These are phyloP conservation scores for Aspergillus bombycis DNA, from an alignment of 2,329 filamentous ascomycete genomes.

Conservation along the genomic window DNA sequence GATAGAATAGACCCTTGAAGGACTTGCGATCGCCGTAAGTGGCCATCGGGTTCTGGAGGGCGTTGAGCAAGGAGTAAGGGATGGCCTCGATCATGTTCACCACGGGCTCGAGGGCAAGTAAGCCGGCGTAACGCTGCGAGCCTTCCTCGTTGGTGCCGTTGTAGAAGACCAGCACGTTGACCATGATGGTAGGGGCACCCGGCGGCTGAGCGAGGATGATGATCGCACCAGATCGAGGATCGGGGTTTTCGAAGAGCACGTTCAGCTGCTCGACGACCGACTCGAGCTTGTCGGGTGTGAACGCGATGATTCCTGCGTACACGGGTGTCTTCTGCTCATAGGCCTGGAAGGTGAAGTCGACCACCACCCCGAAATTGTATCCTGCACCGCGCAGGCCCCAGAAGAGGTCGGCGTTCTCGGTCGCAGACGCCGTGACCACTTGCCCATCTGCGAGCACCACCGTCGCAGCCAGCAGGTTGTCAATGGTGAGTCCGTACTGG, in stretches of 20 bases:
- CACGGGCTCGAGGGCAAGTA: conserved; percentile 44
- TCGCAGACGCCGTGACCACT: conserved; percentile 43
- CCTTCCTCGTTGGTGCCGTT: conserved; percentile 44
- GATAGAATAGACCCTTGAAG: conserved; percentile 51
- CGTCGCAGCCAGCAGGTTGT: conserved; percentile 48
- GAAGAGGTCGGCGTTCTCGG: conserved; percentile 53
- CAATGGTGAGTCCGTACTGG: conserved; percentile 58
- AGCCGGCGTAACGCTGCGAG: conserved; percentile 36
- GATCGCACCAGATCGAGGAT: conserved; percentile 54
- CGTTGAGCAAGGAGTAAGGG: conserved; percentile 49
- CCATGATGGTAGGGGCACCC: conserved; percentile 33
- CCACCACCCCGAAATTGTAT: conserved; percentile 51
- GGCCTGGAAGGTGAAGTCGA: conserved; percentile 47
- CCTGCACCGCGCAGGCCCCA: conserved; percentile 53
- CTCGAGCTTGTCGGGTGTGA: conserved; percentile 29
- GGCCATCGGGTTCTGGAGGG: conserved; percentile 40
- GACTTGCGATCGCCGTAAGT: conserved; percentile 45
- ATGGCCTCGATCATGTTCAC: conserved; percentile 43
- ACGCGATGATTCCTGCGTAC: conserved; percentile 38
- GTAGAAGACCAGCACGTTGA: conserved; percentile 38
- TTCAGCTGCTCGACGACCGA: conserved; percentile 27
- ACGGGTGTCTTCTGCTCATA: conserved; percentile 38
- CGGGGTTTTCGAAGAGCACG: conserved; percentile 59
- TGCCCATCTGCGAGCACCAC: conserved; percentile 47
- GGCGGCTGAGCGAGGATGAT: conserved; percentile 35